Evolutionary conservation across 192 early-diverging fungal species (phyloP).

Genomic region (Obelidium mucronatum): DNA sequence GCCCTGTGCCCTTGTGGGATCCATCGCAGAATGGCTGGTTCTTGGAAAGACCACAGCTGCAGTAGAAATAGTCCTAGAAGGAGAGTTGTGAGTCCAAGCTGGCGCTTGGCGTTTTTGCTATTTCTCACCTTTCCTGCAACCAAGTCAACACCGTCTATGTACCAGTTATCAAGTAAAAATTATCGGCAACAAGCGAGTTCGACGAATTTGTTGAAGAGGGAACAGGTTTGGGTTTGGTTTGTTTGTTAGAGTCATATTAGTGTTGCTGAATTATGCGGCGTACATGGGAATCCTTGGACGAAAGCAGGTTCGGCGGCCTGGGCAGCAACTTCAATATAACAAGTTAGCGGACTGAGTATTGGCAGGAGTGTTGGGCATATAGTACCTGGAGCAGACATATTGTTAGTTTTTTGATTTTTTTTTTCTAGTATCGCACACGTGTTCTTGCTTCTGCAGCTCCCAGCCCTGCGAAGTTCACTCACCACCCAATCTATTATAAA

Average conservation of each 20-base stretch:
- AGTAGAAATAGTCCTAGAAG: slow-evolving; percentile 45
- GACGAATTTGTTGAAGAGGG: too few relatives aligned
- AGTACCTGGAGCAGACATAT: not conserved
- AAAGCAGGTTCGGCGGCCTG: slow-evolving; percentile 14
- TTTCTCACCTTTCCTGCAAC: slow-evolving; percentile 28
- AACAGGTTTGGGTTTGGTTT: too few relatives aligned
- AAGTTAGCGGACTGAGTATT: too few relatives aligned
- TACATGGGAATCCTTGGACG: slow-evolving; percentile 15
- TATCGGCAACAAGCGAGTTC: too few relatives aligned
- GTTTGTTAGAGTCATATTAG: not conserved
- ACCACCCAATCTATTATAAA: too few relatives aligned
- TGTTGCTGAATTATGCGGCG: not conserved
- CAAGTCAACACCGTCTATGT: slow-evolving; percentile 29
- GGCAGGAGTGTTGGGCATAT: too few relatives aligned
- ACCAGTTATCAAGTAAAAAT: not conserved
- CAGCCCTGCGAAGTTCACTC: too few relatives aligned
- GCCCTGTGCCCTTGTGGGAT: slow-evolving; percentile 46
- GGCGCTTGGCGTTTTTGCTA: not conserved
- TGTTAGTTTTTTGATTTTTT: not conserved
- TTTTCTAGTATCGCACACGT: too few relatives aligned
- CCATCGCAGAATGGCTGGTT: slow-evolving; percentile 59
- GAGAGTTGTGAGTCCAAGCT: not conserved
- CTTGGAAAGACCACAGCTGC: slow-evolving; percentile 43
- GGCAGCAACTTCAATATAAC: too few relatives aligned
- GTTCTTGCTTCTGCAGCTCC: too few relatives aligned